A percentile compares a stretch with the other conserved stretches of the same genome.
Conservation (phyloP, 163 green algal species). For the Scenedesmus sp. region DNA sequence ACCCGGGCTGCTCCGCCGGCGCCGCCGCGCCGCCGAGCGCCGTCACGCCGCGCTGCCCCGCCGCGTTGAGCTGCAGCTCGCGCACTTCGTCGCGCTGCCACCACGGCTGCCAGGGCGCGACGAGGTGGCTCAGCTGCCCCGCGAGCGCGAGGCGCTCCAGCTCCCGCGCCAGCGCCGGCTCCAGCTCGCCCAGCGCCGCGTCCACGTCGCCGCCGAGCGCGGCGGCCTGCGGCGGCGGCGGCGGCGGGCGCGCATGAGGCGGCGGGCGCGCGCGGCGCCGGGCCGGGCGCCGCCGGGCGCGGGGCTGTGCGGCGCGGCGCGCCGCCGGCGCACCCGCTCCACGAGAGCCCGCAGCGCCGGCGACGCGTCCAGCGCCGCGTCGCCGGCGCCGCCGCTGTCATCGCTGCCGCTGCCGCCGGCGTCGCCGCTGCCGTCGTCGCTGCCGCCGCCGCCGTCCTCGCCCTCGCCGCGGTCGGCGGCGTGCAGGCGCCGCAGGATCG, state of each 20-base stretch:
- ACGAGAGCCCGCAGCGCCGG: background rate
- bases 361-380: background rate
- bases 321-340: constrained; percentile 6
- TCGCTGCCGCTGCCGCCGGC: background rate
- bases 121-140: constrained; percentile 26
- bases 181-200: too few relatives aligned
- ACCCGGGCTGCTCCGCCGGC: background rate
- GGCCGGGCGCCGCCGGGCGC: too few relatives aligned
- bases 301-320: too few relatives aligned
- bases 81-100: constrained; percentile 15
- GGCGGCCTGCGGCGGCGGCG: too few relatives aligned
- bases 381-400: background rate
- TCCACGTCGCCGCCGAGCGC: too few relatives aligned
- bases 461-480: constrained; percentile 29
- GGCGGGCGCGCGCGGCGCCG: too few relatives aligned
- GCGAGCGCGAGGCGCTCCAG: constrained; percentile 13
- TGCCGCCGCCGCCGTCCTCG: constrained; percentile 3
- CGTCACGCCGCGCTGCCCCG: constrained; percentile 6
- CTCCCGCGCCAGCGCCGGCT: background rate
- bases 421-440: background rate
- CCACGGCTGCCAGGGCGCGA: constrained; percentile 27
- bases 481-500: constrained; percentile 72
- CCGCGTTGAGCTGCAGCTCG: constrained; percentile 11
- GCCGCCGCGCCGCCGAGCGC: constrained; percentile 11
- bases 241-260: too few relatives aligned